Percentiles rank a stretch among this genome's conserved stretches.
Evolutionary conservation across 2,329 filamentous ascomycete species (phyloP).

Genomic region (Dactylellina leptospora): DNA sequence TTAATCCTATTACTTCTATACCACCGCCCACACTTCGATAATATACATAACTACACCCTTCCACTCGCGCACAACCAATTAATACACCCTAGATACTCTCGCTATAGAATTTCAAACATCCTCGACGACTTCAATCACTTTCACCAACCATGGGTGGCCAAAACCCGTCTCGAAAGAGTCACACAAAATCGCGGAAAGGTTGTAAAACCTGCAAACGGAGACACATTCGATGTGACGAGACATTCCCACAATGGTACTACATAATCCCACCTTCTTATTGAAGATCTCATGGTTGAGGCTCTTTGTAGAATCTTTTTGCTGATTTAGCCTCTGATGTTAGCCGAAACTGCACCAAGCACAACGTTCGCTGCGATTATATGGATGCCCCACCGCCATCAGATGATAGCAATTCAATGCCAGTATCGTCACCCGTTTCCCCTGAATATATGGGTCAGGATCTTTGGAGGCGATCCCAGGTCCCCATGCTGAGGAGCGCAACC

Average conservation of each 20-base stretch:
- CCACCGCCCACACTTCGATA: conserved; percentile 3
- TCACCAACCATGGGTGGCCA: conserved; percentile 41
- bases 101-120: not conserved
- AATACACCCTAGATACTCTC: conserved; percentile 3
- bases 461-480: conserved; percentile 82
- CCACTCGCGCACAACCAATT: not conserved
- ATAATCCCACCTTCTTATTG: conserved; percentile 6
- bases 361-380: conserved; percentile 97
- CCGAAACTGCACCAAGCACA: conserved; percentile 98
- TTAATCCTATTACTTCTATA: conserved; percentile 23
- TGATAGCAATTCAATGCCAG: conserved; percentile 35
- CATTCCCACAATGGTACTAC: conserved; percentile 91
- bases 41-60: not conserved
- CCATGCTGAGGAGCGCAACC: conserved; percentile 77
- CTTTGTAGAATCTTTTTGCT: conserved; percentile 37
- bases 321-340: conserved; percentile 62
- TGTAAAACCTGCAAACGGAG: conserved; percentile 98
- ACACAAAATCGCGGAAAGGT: conserved; percentile 98
- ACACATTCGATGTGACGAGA: conserved; percentile 98
- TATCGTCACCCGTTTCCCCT: conserved; percentile 67
- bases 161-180: conserved; percentile 70
- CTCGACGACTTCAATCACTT: conserved; percentile 2
- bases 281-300: conserved; percentile 37
- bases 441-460: conserved; percentile 87
- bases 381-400: conserved; percentile 72